Percentiles rank a stretch among this genome's conserved stretches.
These are phyloP conservation scores for Cutaneotrichosporon mucoides DNA, from an alignment of 1,284 basidiomycete species.

Conservation along the genomic window DNA sequence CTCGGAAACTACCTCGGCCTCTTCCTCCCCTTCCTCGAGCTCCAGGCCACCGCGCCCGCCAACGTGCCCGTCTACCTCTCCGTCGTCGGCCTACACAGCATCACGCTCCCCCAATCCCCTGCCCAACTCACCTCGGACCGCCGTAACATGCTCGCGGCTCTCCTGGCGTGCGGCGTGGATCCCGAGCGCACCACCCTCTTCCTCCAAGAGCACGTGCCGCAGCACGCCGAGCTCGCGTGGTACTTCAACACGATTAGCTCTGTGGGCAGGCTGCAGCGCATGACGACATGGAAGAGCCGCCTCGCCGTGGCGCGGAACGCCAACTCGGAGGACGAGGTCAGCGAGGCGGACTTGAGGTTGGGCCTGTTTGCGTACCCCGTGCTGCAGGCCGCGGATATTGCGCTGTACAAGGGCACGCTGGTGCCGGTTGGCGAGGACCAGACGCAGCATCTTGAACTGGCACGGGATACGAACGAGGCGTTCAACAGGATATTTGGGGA, in stretches of 20 bases:
- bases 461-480: slow-evolving; percentile 72
- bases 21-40: slow-evolving; percentile 44
- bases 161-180: slow-evolving; percentile 82
- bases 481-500: slow-evolving; percentile 64
- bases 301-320: slow-evolving; percentile 66
- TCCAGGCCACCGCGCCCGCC: slow-evolving; percentile 61
- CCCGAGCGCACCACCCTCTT: slow-evolving; percentile 72
- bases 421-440: slow-evolving; percentile 96
- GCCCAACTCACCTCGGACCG: slow-evolving; percentile 59
- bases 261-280: slow-evolving; percentile 74
- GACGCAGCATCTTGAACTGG: slow-evolving; percentile 85
- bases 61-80: slow-evolving; percentile 72
- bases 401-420: slow-evolving; percentile 84
- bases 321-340: slow-evolving; percentile 66
- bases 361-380: slow-evolving; percentile 91
- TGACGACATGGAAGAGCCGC: slow-evolving; percentile 87
- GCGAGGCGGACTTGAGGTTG: slow-evolving; percentile 73
- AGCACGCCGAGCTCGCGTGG: slow-evolving; percentile 90
- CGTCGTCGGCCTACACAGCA: slow-evolving; percentile 86
- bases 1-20: slow-evolving; percentile 85
- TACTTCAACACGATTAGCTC: slow-evolving; percentile 79
- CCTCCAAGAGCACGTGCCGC: slow-evolving; percentile 79
- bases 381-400: slow-evolving; percentile 87
- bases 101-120: slow-evolving; percentile 85
- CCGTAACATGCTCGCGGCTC: slow-evolving; percentile 72